Percentiles rank a stretch among this genome's conserved stretches.
phyloP scores from a whole-genome alignment of 2,329 filamentous ascomycete genomes.

The Alternaria ventricosa region DNA sequence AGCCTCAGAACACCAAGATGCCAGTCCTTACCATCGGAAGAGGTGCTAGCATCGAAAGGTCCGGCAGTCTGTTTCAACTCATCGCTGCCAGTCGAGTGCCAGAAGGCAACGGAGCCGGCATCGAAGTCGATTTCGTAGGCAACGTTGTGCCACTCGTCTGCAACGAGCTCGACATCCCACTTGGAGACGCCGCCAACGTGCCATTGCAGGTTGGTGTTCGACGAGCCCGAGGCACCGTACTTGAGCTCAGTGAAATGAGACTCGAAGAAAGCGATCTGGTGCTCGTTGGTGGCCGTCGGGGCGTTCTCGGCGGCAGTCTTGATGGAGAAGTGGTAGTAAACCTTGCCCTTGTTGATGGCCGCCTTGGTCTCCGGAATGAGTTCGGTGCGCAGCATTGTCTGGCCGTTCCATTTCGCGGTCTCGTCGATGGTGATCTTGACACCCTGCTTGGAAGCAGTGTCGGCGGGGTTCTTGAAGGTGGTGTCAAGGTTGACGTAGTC shows the following conservation, averaged over 20 bases:
- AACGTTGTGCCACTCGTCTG: slow-evolving; percentile 76
- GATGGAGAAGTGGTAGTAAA: slow-evolving; percentile 76
- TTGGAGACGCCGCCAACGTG: slow-evolving; percentile 65
- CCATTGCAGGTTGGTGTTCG: slow-evolving; percentile 67
- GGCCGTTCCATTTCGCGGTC: slow-evolving; percentile 73
- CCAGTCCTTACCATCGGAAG: slow-evolving; percentile 73
- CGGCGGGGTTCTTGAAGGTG: slow-evolving; percentile 69
- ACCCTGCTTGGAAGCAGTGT: slow-evolving; percentile 66
- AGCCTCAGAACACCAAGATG: slow-evolving; percentile 74
- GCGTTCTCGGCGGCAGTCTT: slow-evolving; percentile 65
- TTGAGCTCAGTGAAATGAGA: slow-evolving; percentile 79
- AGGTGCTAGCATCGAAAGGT: slow-evolving; percentile 66
- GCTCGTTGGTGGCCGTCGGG: slow-evolving; percentile 68
- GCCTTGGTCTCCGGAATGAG: slow-evolving; percentile 73
- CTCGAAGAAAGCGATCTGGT: slow-evolving; percentile 71
- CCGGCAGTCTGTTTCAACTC: slow-evolving; percentile 64
- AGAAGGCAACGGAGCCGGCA: slow-evolving; percentile 68
- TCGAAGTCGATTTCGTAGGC: slow-evolving; percentile 76
- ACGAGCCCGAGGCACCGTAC: slow-evolving; percentile 60
- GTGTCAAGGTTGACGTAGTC: slow-evolving; percentile 68
- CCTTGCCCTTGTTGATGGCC: slow-evolving; percentile 68
- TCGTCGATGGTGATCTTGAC: slow-evolving; percentile 71
- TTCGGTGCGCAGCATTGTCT: slow-evolving; percentile 74
- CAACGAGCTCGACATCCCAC: slow-evolving; percentile 67
- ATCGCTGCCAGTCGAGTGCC: slow-evolving; percentile 69